These are phyloP conservation scores for Xerocomus potaroensis DNA, from an alignment of 768 basidiomycete species.

Conservation along the genomic window DNA sequence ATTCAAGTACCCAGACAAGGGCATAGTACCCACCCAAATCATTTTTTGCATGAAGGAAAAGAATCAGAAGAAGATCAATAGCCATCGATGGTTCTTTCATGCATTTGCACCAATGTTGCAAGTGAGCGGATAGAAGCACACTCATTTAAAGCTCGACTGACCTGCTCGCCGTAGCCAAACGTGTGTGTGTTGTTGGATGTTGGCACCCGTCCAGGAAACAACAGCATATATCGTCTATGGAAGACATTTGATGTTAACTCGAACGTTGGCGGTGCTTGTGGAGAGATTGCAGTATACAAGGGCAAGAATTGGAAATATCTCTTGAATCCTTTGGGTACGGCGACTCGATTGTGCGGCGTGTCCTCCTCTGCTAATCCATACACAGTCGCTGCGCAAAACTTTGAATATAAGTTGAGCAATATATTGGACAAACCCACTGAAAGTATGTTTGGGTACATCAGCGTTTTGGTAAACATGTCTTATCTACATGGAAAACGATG, in stretches of 20 bases:
- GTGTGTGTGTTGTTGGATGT: conserved; percentile 92
- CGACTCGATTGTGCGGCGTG: conserved; percentile 1
- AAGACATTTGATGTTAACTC: conserved; percentile 91
- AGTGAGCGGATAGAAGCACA: conserved; percentile 36
- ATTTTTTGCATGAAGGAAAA: conserved; percentile 90
- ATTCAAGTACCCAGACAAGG: conserved; percentile 87
- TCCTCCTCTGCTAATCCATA: background rate
- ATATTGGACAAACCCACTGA: conserved; percentile 90
- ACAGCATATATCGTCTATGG: conserved; percentile 92
- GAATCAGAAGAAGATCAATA: conserved; percentile 97
- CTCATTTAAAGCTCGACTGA: background rate
- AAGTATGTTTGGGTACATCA: conserved; percentile 92
- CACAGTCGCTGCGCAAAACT: conserved; percentile 89
- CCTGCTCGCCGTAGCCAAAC: conserved; percentile 55
- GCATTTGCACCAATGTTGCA: conserved; percentile 82
- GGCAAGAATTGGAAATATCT: conserved; percentile 81
- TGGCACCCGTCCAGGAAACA: conserved; percentile 84
- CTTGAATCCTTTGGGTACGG: conserved; percentile 76
- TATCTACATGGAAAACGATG: background rate
- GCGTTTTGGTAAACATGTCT: conserved; percentile 61
- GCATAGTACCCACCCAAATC: conserved; percentile 91
- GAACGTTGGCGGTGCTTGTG: conserved; percentile 93
- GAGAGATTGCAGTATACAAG: conserved; percentile 93
- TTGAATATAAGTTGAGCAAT: conserved; percentile 90
- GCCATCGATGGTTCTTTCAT: conserved; percentile 97